These are phyloP conservation scores for Eustoma russellianum DNA, from an alignment of 257 asterid species.

Conservation along the genomic window DNA sequence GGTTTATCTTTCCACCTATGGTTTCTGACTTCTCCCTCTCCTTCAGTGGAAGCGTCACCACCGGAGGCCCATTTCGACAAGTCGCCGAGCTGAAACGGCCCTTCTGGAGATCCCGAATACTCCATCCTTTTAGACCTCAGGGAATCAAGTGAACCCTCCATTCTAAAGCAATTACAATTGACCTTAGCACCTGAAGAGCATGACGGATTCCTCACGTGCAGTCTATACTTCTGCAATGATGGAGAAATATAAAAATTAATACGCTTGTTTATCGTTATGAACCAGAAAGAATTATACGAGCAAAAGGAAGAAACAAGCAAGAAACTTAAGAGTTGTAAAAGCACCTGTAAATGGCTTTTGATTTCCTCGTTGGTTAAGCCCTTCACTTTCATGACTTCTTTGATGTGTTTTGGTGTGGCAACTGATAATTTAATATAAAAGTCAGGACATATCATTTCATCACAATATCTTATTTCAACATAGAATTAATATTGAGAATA, in stretches of 20 bases:
- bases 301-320: no score
- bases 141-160: no score
- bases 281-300: no score
- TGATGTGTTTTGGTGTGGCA: conserved; percentile 37
- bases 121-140: conserved; percentile 15
- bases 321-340: no score
- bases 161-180: no score
- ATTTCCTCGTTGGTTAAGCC: conserved; percentile 35
- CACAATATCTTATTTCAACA: no score
- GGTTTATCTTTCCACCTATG: conserved; percentile 24
- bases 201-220: conserved; percentile 43
- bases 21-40: conserved; percentile 43
- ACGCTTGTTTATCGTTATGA: no score
- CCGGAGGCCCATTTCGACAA: conserved; percentile 34
- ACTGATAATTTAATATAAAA: conserved; percentile 10
- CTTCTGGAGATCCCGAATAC: conserved; percentile 45
- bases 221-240: conserved; percentile 47
- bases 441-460: no score
- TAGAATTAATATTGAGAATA: no score
- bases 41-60: conserved; percentile 33
- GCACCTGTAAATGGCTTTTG: conserved; percentile 42
- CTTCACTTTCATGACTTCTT: conserved; percentile 29
- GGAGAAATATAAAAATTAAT: neutral
- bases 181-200: no score
- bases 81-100: conserved; percentile 42